Evolutionary conservation across 2,329 filamentous ascomycete species (phyloP).

Genomic region (Nigrospora osmanthi): DNA sequence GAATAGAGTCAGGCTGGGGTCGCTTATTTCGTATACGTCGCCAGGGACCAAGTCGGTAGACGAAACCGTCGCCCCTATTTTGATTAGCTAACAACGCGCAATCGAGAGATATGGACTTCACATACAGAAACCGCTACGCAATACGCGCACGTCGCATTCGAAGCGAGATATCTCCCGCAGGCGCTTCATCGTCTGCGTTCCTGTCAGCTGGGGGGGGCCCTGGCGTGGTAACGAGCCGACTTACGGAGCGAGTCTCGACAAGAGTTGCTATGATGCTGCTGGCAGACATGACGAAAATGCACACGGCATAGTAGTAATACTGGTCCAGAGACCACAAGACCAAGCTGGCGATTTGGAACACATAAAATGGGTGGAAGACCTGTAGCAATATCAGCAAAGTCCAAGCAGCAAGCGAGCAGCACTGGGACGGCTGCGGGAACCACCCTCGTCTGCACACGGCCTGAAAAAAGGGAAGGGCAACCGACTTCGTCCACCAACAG

Average conservation of each 20-base stretch:
- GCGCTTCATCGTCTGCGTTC: constrained; percentile 69
- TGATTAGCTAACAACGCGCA: constrained; percentile 17
- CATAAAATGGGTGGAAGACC: constrained; percentile 95
- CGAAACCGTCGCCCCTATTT: constrained; percentile 37
- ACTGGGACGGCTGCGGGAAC: no score
- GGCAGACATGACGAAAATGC: constrained; percentile 91
- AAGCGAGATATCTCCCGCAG: constrained; percentile 88
- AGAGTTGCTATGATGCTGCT: constrained; percentile 87
- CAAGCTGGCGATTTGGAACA: constrained; percentile 94
- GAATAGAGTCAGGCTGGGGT: constrained; percentile 79
- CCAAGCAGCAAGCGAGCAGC: no score
- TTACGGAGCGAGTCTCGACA: constrained; percentile 75
- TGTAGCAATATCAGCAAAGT: constrained; percentile 23
- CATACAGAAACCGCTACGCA: constrained; percentile 89
- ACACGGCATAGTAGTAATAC: constrained; percentile 95
- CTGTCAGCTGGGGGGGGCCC: constrained; percentile 4
- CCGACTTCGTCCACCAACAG: constrained; percentile 79
- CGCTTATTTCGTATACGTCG: constrained; percentile 94
- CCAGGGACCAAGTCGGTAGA: constrained; percentile 89
- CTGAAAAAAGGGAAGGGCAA: neutral
- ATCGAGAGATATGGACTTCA: constrained; percentile 6
- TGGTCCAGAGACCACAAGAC: constrained; percentile 91
- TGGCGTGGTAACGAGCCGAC: constrained; percentile 17
- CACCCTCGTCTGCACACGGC: no score
- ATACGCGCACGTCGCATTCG: constrained; percentile 88